phyloP scores from a whole-genome alignment of 2,329 filamentous ascomycete species.

The Fusarium guadeloupense region DNA sequence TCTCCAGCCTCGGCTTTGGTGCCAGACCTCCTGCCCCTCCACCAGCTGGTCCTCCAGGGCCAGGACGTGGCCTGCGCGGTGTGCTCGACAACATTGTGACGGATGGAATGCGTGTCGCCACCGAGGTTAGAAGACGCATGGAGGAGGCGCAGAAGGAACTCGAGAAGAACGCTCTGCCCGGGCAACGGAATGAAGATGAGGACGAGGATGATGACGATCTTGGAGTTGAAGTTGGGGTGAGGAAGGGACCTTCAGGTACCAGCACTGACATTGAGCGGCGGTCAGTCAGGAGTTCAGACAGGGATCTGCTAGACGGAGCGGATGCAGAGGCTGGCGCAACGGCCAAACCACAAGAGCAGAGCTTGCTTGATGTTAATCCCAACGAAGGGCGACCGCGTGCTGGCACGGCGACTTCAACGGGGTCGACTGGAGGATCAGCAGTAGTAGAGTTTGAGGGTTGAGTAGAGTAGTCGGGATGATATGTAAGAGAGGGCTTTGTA shows the following conservation, averaged over 20 bases:
- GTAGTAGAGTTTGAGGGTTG: conserved; percentile 57
- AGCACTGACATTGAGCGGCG: conserved; percentile 68
- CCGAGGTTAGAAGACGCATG: conserved; percentile 90
- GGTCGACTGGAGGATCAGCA: conserved; percentile 46
- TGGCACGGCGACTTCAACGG: conserved; percentile 43
- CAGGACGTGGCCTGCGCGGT: conserved; percentile 81
- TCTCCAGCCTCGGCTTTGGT: conserved; percentile 74
- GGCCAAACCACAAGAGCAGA: conserved; percentile 46
- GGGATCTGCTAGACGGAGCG: conserved; percentile 76
- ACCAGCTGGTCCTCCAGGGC: conserved; percentile 54
- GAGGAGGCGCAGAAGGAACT: conserved; percentile 94
- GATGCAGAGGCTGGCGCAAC: conserved; percentile 72
- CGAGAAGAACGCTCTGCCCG: conserved; percentile 79
- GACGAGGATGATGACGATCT: conserved; percentile 72
- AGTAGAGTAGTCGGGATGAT: background rate
- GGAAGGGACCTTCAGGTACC: conserved; percentile 47
- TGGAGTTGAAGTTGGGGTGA: conserved; percentile 55
- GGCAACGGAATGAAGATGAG: conserved; percentile 72
- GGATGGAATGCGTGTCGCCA: conserved; percentile 95
- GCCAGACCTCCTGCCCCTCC: conserved; percentile 52
- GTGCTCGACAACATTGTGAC: conserved; percentile 98
- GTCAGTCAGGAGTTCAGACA: conserved; percentile 72
- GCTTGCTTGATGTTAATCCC: conserved; percentile 48
- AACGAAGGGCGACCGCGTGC: conserved; percentile 41
- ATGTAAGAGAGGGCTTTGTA: conserved; percentile 20